Evolutionary conservation across 1,139 yeast genomes (phyloP), one percentile per base, ranked within the genome.

Genomic region (Suhomyces bokatorum): DNA sequence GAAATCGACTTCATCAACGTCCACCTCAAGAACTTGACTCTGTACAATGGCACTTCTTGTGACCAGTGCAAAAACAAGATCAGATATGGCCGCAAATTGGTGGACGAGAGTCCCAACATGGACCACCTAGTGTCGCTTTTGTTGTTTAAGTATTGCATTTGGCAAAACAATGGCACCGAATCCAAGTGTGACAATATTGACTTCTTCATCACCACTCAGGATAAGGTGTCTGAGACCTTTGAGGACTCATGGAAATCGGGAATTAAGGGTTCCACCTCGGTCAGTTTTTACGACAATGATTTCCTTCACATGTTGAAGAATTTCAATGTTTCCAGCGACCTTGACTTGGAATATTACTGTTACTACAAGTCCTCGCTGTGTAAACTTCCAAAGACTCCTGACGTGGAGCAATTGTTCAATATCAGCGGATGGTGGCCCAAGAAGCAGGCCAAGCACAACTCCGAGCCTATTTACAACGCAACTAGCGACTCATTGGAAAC

Each of bases 241-340:
- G 53, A 52, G 22, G 48, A 54, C 26, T 47, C 53, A n/a, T 58
- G 47, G 40, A 57, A 62, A 35, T 58, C 66, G 1, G 69, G 68
- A 4, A 51, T 59, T 16, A 48, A 53, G 37, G 53, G 57, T 26
- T 55, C 58, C 8, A 53, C 66, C 11, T 59, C 67, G 32, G 57
- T 72, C 32, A 64, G 66, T 47, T 66, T 72, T 49, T 68, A 55
- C 39, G 75, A 71, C 52, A 72, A 69, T 46, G 77, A 72, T 44
- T 72, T 69, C 51, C 54, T 69, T 42, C 70, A 69, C 39, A 59
- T 72, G 63, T 53, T 72, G 50, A 59, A 61, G 43, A 54, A 62
- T 42, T 65, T 72, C 56, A 70, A 72, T 49, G 49, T 59, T 17
- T 66, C 74, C 4, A 69, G 69, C 37, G 71, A 70, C 11, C 58